Evolutionary conservation across 1,139 yeast species (phyloP).

Genomic region (Suhomyces choctaworum): DNA sequence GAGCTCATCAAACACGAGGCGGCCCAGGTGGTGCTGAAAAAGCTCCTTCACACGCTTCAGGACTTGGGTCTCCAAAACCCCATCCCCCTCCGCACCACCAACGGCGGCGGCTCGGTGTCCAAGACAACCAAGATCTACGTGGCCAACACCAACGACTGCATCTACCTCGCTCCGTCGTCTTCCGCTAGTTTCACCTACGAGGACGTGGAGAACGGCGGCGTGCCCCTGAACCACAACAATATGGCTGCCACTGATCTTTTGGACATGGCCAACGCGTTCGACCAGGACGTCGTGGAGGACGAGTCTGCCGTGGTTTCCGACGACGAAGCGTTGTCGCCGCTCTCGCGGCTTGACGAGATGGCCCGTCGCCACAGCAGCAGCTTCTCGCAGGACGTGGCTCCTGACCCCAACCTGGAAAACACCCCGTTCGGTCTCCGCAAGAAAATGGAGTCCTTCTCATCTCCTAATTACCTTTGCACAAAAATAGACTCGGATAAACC

Average conservation of each 20-base stretch:
- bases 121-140: conserved; percentile 37
- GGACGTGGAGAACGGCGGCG: conserved; percentile 46
- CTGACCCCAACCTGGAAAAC: conserved; percentile 13
- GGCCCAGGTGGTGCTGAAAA: conserved; percentile 39
- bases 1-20: conserved; percentile 45
- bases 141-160: conserved; percentile 44
- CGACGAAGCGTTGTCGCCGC: conserved; percentile 12
- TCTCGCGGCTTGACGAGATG: conserved; percentile 1
- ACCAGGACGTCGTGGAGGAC: conserved; percentile 7
- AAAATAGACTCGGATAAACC: conserved; percentile 44
- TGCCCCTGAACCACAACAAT: conserved; percentile 12
- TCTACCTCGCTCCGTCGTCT: conserved; percentile 44
- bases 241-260: conserved; percentile 13
- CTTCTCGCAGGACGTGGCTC: conserved; percentile 8
- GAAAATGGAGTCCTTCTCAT: conserved; percentile 24
- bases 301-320: conserved; percentile 14
- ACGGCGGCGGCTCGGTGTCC: conserved; percentile 26
- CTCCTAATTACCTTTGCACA: conserved; percentile 44
- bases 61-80: conserved; percentile 48
- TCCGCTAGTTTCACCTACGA: conserved; percentile 48
- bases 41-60: conserved; percentile 31
- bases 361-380: conserved; percentile 6
- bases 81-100: conserved; percentile 33
- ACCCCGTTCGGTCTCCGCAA: conserved; percentile 14
- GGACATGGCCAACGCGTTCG: conserved; percentile 7